Percentiles rank a stretch among this genome's conserved stretches.
Evolutionary conservation across 2,329 filamentous ascomycete genomes (phyloP).

Genomic region (Penicillium frequentans): DNA sequence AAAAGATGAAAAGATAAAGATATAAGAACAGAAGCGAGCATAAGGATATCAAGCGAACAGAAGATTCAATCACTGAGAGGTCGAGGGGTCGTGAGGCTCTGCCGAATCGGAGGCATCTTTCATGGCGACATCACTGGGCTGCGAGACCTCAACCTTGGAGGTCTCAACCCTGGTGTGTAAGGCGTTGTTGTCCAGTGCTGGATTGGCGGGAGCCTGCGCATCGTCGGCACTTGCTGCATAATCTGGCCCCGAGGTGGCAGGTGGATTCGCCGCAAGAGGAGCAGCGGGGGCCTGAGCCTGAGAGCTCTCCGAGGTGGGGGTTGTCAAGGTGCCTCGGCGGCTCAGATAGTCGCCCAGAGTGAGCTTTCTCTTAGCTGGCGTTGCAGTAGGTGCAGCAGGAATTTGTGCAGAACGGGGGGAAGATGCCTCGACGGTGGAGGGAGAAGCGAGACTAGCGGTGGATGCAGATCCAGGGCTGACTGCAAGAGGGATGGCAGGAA

Average conservation of each 20-base stretch:
- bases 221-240: conserved; percentile 11
- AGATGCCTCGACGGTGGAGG: conserved; percentile 26
- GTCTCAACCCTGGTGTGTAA: conserved; percentile 15
- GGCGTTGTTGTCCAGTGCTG: conserved; percentile 10
- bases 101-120: conserved; percentile 32
- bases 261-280: conserved; percentile 25
- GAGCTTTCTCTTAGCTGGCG: conserved; percentile 52
- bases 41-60: neutral
- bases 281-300: conserved; percentile 29
- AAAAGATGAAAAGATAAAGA: conserved; percentile 22
- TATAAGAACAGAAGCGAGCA: neutral
- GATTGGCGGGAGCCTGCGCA: conserved; percentile 10
- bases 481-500: conserved; percentile 20
- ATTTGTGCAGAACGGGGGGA: conserved; percentile 23
- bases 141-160: conserved; percentile 17
- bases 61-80: conserved; percentile 23
- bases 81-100: conserved; percentile 28
- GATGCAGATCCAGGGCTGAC: conserved; percentile 32
- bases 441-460: conserved; percentile 30
- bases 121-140: conserved; percentile 30
- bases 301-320: conserved; percentile 44
- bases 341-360: conserved; percentile 52
- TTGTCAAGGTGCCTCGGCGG: conserved; percentile 41
- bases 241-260: conserved; percentile 12
- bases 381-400: conserved; percentile 40